phyloP scores from a whole-genome alignment of 1,284 basidiomycete species.

The Dichomitus squalens region DNA sequence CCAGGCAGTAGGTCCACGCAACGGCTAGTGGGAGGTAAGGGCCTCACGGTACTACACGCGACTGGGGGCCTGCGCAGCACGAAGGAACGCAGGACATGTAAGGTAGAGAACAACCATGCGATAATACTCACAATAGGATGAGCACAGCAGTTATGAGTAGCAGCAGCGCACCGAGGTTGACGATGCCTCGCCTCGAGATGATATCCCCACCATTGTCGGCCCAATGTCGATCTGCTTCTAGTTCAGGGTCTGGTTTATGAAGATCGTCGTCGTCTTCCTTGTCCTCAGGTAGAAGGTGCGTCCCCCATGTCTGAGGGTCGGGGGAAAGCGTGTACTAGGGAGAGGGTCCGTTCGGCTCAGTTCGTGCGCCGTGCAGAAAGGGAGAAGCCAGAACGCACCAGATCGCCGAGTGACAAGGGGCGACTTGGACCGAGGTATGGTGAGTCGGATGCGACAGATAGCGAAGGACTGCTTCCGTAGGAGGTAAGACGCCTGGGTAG shows the following conservation, averaged over 20 bases:
- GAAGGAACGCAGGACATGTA: background rate
- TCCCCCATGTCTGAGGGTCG: conserved; percentile 33
- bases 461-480: conserved; percentile 24
- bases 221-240: conserved; percentile 11
- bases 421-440: conserved; percentile 32
- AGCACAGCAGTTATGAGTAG: conserved; percentile 37
- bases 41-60: background rate
- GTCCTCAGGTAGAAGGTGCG: conserved; percentile 32
- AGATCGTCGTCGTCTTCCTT: conserved; percentile 39
- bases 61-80: conserved; percentile 8
- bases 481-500: conserved; percentile 24
- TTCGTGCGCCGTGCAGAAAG: background rate
- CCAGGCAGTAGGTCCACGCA: background rate
- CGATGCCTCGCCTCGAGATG: conserved; percentile 34
- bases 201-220: conserved; percentile 30
- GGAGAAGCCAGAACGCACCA: conserved; percentile 23
- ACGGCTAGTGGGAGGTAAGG: background rate
- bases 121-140: conserved; percentile 37
- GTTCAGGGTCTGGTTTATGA: conserved; percentile 34
- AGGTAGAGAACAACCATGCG: background rate
- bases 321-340: conserved; percentile 32
- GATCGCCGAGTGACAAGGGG: conserved; percentile 32
- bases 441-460: conserved; percentile 31
- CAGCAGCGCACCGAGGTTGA: conserved; percentile 37
- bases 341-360: background rate